These are phyloP conservation scores for Zasmidium angulare DNA, from an alignment of 2,329 filamentous ascomycete genomes.

Conservation along the genomic window DNA sequence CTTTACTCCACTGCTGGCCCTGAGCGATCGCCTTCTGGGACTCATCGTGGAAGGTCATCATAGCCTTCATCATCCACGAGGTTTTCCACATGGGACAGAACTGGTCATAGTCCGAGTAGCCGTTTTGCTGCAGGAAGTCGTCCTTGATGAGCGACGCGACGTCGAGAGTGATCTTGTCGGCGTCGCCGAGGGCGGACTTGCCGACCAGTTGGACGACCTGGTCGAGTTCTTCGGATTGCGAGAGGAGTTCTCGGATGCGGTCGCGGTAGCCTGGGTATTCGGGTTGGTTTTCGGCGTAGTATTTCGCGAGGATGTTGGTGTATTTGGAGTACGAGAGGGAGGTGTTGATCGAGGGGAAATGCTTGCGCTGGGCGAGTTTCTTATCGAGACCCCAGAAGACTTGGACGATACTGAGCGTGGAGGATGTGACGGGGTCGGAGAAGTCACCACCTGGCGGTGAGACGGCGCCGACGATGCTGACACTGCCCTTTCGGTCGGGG, in stretches of 20 bases:
- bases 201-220: constrained; percentile 98
- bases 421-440: constrained; percentile 93
- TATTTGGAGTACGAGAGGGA: constrained; percentile 96
- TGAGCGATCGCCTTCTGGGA: constrained; percentile 91
- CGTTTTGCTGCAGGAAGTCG: constrained; percentile 98
- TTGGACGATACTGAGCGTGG: constrained; percentile 94
- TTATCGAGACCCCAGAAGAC: constrained; percentile 99
- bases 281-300: constrained; percentile 88
- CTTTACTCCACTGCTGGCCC: constrained; percentile 88
- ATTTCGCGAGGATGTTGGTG: constrained; percentile 81
- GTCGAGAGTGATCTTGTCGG: constrained; percentile 97
- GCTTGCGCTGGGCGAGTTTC: constrained; percentile 97
- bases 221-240: constrained; percentile 94
- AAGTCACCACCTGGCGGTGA: constrained; percentile 98
- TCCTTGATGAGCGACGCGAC: constrained; percentile 92
- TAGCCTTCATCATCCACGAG: constrained; percentile 99
- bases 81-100: constrained; percentile 99
- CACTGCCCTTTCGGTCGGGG: constrained; percentile 83
- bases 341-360: constrained; percentile 99
- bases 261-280: constrained; percentile 93
- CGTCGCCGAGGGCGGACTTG: constrained; percentile 92
- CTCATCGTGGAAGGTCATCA: constrained; percentile 98
- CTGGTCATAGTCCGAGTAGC: constrained; percentile 98
- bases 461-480: constrained; percentile 97
- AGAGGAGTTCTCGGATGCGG: constrained; percentile 88